Evolutionary conservation across 2,329 filamentous ascomycete genomes (phyloP).

Genomic region (Trichoderma endophyticum): DNA sequence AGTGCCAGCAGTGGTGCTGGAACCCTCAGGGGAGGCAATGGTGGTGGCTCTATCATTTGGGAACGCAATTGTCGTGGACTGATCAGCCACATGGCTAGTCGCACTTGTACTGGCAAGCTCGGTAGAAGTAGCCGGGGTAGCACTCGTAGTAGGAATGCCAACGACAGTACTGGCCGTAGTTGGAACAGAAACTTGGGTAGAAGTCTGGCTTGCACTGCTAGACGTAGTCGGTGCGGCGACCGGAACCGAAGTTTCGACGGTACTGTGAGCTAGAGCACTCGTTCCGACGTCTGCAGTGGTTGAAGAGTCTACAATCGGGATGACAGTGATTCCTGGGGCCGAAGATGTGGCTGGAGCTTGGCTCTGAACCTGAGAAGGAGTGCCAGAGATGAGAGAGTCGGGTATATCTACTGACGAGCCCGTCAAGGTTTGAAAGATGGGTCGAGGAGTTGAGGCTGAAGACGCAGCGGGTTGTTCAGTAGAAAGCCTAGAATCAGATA

Average conservation of each 20-base stretch:
- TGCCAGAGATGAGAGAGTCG: conserved; percentile 11
- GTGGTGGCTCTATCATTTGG: not conserved
- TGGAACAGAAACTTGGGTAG: not conserved
- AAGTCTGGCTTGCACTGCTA: not conserved
- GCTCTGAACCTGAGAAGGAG: not conserved
- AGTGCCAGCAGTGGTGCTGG: not conserved
- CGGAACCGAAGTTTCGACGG: not conserved
- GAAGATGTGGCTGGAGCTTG: not conserved
- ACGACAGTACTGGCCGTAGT: not conserved
- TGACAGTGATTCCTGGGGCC: not conserved
- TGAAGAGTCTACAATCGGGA: conserved; percentile 2
- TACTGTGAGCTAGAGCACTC: not conserved
- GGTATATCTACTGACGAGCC: conserved; percentile 16
- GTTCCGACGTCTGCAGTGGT: not conserved
- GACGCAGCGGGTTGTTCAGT: not conserved
- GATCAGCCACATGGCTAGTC: not conserved
- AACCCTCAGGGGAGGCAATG: not conserved
- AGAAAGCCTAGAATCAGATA: not conserved
- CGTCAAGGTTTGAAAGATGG: conserved; percentile 9
- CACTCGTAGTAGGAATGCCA: not conserved
- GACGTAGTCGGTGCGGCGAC: not conserved
- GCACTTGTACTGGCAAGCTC: not conserved
- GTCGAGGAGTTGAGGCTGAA: conserved; percentile 6
- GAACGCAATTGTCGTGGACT: not conserved
- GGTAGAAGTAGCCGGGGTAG: not conserved